phyloP scores from a whole-genome alignment of 2,329 filamentous ascomycete species.

The Colletotrichum tofieldiae region DNA sequence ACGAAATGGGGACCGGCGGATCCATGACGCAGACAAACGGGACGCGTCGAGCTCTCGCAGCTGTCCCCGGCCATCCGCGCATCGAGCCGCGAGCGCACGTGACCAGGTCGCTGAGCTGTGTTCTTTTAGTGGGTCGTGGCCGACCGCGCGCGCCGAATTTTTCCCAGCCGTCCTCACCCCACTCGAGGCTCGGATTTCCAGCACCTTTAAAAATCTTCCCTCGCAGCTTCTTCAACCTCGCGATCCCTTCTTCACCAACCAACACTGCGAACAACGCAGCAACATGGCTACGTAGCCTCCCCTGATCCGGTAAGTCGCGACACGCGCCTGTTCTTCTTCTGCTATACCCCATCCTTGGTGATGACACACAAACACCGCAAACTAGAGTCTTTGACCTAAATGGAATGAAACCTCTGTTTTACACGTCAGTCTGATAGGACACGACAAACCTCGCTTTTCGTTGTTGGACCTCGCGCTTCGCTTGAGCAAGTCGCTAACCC shows the following conservation, averaged over 20 bases:
- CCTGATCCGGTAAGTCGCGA: conserved; percentile 47
- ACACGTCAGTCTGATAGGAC: conserved; percentile 91
- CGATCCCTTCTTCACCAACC: conserved; percentile 22
- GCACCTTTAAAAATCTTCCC: conserved; percentile 46
- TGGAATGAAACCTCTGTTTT: conserved; percentile 87
- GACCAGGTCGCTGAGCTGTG: conserved; percentile 43
- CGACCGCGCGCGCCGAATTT: conserved; percentile 41
- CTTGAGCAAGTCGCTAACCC: conserved; percentile 24
- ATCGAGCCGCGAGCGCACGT: conserved; percentile 49
- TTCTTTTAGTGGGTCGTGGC: conserved; percentile 38
- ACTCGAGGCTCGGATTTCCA: conserved; percentile 40
- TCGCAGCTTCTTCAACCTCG: conserved; percentile 36
- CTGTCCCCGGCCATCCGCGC: background rate
- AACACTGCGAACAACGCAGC: conserved; percentile 30
- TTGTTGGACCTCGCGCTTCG: conserved; percentile 10
- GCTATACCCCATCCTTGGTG: conserved; percentile 63
- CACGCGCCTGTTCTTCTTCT: conserved; percentile 40
- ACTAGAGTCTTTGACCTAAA: conserved; percentile 97
- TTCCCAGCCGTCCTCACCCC: conserved; percentile 41
- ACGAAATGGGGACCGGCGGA: background rate
- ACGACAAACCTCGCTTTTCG: conserved; percentile 20
- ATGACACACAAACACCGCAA: conserved; percentile 89
- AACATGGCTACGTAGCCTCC: conserved; percentile 28
- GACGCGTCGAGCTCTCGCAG: conserved; percentile 9
- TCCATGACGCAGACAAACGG: conserved; percentile 12